Base-by-base conservation (phyloP, 2,329 filamentous ascomycete genomes). In the Lachnellula cervina region DNA sequence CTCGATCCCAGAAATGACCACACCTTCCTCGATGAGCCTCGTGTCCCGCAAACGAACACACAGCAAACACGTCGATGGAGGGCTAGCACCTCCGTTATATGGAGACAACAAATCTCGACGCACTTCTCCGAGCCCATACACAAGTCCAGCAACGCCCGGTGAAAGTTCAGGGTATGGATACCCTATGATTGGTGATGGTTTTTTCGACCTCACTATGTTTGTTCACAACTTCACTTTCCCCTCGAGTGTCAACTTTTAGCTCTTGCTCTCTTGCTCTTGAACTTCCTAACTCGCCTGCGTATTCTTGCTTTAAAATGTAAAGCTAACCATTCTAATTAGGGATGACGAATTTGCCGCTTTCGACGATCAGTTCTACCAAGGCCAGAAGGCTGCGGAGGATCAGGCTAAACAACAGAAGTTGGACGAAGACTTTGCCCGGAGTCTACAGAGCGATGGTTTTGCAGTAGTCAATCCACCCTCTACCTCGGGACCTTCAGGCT, bases 331-430 rank as follows among this genome's bases (percentile, higher is more conserved):
- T 25, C 21, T 40, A 19, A 13, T 45, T 58, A 68, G 66, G 34
- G 66, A 69, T 38, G 66, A 67, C 7, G 59, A 64, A 14, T 58
- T 64, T 44, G 54, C 56, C n/a, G 50, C 35, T 2, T 61, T 64
- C 37, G 61, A 64, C 19, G 40, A 35, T 8, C 35, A 55, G 23
- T 54, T 55, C 16, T 55, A 55, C 38, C 49, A 57, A 46, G 52
- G 53, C 23, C 63, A 67, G 32, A 61, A 63, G 70, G 73, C 52
- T 63, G 73, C 35, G 62, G 76, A 73, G 51, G 73, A 75, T 25
- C 68, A 69, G 51, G 71, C 69, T 40, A 63, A 69, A 52, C 70
- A 69, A 38, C 68, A 69, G 34, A 71, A 70, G 49, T 60, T 67
- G 14, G 73, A 73, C 55, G 68, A 59, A 53, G 67, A 68, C 28